Conservation (phyloP, 1,284 basidiomycete species). For the Apiotrichum porosum region DNA sequence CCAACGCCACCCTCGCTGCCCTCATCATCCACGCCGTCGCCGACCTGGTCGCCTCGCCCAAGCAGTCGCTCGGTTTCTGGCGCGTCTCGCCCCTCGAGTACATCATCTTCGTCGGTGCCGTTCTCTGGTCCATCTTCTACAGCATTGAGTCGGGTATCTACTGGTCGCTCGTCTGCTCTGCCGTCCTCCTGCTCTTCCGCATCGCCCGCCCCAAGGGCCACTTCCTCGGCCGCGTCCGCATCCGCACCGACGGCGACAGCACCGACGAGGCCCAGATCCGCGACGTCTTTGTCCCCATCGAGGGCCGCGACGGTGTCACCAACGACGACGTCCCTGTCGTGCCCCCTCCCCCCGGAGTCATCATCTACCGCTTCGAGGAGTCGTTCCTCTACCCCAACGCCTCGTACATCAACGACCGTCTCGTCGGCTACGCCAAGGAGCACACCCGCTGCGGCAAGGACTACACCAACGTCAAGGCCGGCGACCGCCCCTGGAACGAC, state of each 20-base stretch:
- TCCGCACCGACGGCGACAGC: conserved; percentile 49
- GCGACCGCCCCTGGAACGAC: conserved; percentile 94
- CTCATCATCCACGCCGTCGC: conserved; percentile 95
- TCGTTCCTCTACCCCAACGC: conserved; percentile 92
- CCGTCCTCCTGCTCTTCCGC: conserved; percentile 79
- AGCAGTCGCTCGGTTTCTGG: conserved; percentile 89
- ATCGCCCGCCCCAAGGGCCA: conserved; percentile 85
- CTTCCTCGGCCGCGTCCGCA: conserved; percentile 78
- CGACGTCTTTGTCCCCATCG: conserved; percentile 73
- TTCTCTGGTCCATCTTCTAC: conserved; percentile 81
- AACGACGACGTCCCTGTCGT: conserved; percentile 69
- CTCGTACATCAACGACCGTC: conserved; percentile 66
- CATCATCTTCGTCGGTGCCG: conserved; percentile 76
- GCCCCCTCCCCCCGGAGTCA: conserved; percentile 75
- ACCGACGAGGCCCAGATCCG: conserved; percentile 31
- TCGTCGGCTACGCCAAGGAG: conserved; percentile 76
- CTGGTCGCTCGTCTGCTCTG: conserved; percentile 73
- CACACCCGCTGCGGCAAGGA: conserved; percentile 73
- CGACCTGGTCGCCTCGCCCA: conserved; percentile 82
- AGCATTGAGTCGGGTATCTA: conserved; percentile 94
- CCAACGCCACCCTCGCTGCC: conserved; percentile 66
- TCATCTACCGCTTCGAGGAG: conserved; percentile 92
- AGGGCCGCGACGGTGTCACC: conserved; percentile 54
- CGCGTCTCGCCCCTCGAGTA: conserved; percentile 89
- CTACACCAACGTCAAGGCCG: conserved; percentile 57